Base-by-base conservation (phyloP, 192 early-diverging fungal genomes). In the Haplosporangium gracile region DNA sequence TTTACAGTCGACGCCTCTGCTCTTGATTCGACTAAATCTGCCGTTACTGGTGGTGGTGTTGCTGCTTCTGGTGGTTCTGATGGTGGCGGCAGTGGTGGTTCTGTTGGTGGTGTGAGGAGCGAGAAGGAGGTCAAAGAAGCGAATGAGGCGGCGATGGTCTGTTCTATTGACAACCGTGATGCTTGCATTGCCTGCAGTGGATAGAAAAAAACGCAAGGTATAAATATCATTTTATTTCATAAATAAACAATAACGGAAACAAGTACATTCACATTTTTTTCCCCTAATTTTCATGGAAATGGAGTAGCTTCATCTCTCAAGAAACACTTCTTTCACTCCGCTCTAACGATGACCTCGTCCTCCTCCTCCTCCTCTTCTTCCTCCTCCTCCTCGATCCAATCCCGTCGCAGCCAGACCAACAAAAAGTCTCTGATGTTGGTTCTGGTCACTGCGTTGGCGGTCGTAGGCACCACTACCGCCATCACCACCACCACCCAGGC, bases 101-200 rank as follows among this genome's bases (percentile, higher is more conserved):
- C 1, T 65, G 26, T 0, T 4, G 60, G 10, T 65, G 60, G 3
- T 24, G 29, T 13, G n/a, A 29, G 1, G 60, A 65, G 60, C 29
- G 40, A 74, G 45, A 74, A 74, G 36, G 93, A 91, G 8, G 53
- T 80, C 6, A 83, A 81, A 49, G 90, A 89, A 29, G 89, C 85
- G 16, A 91, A 91, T 42, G 93, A 93, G 65, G 89, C 92, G 65
- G 93, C 92, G 32, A 85, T 99, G 90, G 88, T 92, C 70, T 99
- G 98, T 84, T 97, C 97, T 3, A 91, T 99, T 26, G 97, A 98
- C 22, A 98, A 99, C 88, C 93, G 91, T 77, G 98, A 99, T 73
- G 96, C 96, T 15, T 99, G 98, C 87, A 83, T 96, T 75, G 97
- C 94, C 90, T 99, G 97, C 90, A 93, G 92, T 39, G 95, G 94